A percentile compares a stretch with the other conserved stretches of the same genome.
Conservation (phyloP, 768 basidiomycete species). For the Gymnopilus dilepis region DNA sequence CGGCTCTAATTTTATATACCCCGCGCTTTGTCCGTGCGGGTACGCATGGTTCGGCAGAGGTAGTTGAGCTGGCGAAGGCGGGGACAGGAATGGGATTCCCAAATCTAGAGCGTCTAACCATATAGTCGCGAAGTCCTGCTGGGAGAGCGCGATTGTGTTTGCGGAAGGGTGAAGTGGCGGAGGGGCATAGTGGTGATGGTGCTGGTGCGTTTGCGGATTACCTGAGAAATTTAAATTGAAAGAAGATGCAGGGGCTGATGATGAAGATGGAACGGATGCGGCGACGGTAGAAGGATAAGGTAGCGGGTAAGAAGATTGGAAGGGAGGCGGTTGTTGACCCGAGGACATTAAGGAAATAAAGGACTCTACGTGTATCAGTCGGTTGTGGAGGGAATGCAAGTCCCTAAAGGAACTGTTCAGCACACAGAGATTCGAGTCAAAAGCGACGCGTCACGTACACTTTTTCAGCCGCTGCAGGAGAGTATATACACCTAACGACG, state of each 20-base stretch:
- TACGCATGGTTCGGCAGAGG: neutral
- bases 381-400: constrained; percentile 83
- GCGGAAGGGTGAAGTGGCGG: constrained; percentile 44
- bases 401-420: constrained; percentile 48
- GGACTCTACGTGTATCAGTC: constrained; percentile 73
- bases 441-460: constrained; percentile 48
- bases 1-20: constrained; percentile 40
- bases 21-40: constrained; percentile 10
- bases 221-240: neutral
- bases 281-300: constrained; percentile 21
- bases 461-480: constrained; percentile 85
- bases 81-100: constrained; percentile 10
- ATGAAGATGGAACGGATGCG: neutral
- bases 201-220: constrained; percentile 24
- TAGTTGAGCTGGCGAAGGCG: neutral
- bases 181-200: constrained; percentile 40
- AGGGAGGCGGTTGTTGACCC: constrained; percentile 41
- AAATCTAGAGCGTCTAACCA: constrained; percentile 57
- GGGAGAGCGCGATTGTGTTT: constrained; percentile 52
- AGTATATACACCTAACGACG: constrained; percentile 73
- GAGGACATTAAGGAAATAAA: constrained; percentile 55
- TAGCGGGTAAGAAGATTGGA: constrained; percentile 42
- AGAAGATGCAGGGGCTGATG: constrained; percentile 4
- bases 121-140: constrained; percentile 62
- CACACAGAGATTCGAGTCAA: neutral